Evolutionary conservation across 768 basidiomycete species (phyloP).

Genomic region (Leccinum variicolor): DNA sequence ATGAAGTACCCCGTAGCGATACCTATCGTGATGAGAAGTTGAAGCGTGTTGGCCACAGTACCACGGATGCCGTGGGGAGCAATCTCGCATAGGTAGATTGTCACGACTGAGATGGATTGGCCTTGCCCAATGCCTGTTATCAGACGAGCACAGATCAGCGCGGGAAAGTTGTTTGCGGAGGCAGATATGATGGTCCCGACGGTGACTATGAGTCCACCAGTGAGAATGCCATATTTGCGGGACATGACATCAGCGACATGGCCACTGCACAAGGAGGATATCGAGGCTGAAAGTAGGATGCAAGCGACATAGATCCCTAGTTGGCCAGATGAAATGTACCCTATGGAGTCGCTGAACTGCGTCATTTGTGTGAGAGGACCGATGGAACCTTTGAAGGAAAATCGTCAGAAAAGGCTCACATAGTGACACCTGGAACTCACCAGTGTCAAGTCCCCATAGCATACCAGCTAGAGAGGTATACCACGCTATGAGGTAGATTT

Average conservation of each 20-base stretch:
- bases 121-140: conserved; percentile 48
- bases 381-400: conserved; percentile 27
- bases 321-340: conserved; percentile 32
- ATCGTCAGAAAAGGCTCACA: background rate
- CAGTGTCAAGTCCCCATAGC: conserved; percentile 33
- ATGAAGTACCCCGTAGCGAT: conserved; percentile 35
- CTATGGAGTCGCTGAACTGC: conserved; percentile 39
- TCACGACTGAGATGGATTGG: conserved; percentile 41
- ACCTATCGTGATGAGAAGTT: conserved; percentile 43
- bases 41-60: conserved; percentile 37
- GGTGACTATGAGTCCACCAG: conserved; percentile 41
- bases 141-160: conserved; percentile 43
- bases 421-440: conserved; percentile 3
- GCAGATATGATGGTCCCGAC: conserved; percentile 40
- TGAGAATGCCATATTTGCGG: conserved; percentile 42
- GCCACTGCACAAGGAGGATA: conserved; percentile 40
- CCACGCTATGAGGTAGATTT: conserved; percentile 26
- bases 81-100: conserved; percentile 40
- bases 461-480: conserved; percentile 27
- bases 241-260: conserved; percentile 44
- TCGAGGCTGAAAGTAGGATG: conserved; percentile 40
- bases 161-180: conserved; percentile 31
- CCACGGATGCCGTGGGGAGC: conserved; percentile 42
- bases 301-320: conserved; percentile 44
- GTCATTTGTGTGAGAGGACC: conserved; percentile 48